Evolutionary conservation across 768 basidiomycete species (phyloP), one percentile per base, ranked within the genome.

Genomic region (Suillus discolor): DNA sequence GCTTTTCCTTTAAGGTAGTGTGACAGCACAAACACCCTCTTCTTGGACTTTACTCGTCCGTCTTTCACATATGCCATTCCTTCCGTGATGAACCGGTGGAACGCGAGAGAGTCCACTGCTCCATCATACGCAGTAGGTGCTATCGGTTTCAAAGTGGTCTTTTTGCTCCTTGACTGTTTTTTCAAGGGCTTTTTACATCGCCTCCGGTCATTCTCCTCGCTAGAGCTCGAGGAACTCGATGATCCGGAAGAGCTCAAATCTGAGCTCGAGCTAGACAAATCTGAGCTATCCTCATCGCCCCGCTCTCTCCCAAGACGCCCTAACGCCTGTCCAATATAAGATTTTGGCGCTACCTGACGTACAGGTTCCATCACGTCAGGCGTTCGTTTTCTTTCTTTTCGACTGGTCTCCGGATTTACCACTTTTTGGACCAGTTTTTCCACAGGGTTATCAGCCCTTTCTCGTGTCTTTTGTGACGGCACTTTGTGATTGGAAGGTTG

Each of bases 1-100:
- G 79, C 80, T 1, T 71, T 71, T 0, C 72, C 77, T 1, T 64
- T 73, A 6, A 84, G 65, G 70, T 70, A 81, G 13, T 73, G 65
- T 0, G 72, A 70, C 4, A 78, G 34, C 2, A 74, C 64, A 25
- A 72, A 72, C 0, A 75, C 73, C 5, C 61, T 67, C 2, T 71
- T 62, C 4, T 54, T 34, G 5, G 11, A 20, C 2, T 51, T 51
- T 0, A 75, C 70, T 2, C 61, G 15, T 2, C 71, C 74, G 53
- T 76, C 70, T 0, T 65, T 54, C 0, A 78, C 67, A 57, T 72
- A 77, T 8, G 70, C 61, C 67, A 66, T 71, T 3, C 67, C 68
- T 45, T 76, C 70, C 0, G 69, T 72, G 25, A 79, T 67, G 44
- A 78, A 78, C 2, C 68, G 57, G 53, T 75, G 72, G 53, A 74